Base-by-base conservation (phyloP, 441 rosid genomes). In the Theobroma grandiflorum region DNA sequence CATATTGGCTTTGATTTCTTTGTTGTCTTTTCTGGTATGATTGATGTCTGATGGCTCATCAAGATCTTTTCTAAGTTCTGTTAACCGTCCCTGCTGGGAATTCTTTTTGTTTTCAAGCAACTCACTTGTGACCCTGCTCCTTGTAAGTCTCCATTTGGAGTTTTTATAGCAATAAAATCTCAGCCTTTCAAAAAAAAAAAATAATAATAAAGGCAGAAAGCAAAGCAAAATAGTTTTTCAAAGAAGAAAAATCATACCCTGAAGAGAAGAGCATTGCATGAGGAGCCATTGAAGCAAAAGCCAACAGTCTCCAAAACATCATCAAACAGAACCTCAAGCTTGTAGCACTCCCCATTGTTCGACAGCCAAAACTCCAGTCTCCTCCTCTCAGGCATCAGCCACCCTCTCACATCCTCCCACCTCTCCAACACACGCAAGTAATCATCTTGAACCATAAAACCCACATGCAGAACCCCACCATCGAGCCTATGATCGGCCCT, bases 331-430 rank as follows among this genome's bases (percentile, higher is more conserved):
- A 91, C 76, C n/a, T 92, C 98, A 71, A 94, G 9, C 87, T 91
- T 92, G 76, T 88, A 93, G 83, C 92, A 87, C 8, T 88, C 90
- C 11, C 67, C 84, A 53, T 78, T 49, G 2, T 78, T 88, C 88
- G 83, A 83, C 68, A 91, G 83, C 97, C 98, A 93, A 49, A 95
- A 90, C 89, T 96, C 98, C 12, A 90, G 74, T 81, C 89, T 89
- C 70, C 87, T 84, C 84, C 88, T 88, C 82, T 90, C 98, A 10
- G 93, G 95, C 93, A 95, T 80, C 43, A 92, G 40, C 99, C 98
- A 96, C n/a, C 89, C 90, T 84, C 94, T 91, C 16, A 91, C 95
- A 10, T 90, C 89, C 45, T 86, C 86, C 95, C 94, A 92, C 14
- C 61, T 82, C 79, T 91, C 94, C 82, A 96, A 77, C 72, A 88